Conservation (phyloP, 176 grass and related monocot species). For the Oryza meyeriana region DNA sequence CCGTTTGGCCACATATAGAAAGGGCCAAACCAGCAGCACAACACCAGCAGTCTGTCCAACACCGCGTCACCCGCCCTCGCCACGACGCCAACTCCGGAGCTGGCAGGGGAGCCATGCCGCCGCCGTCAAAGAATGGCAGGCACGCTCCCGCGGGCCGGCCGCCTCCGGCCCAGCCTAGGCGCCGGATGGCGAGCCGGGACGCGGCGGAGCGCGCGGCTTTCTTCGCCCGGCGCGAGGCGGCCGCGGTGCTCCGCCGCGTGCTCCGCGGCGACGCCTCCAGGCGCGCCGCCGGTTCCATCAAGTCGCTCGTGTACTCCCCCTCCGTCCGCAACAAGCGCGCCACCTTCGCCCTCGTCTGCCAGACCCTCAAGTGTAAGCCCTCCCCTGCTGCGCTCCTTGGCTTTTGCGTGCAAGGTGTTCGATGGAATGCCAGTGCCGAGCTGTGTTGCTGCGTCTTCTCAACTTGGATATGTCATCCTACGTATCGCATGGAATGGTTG, state of each 20-base stretch:
- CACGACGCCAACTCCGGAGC: not conserved
- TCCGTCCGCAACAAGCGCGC: slow-evolving; percentile 87
- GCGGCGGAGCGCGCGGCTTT: slow-evolving; percentile 69
- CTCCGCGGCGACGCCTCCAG: slow-evolving; percentile 66
- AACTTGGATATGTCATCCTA: not conserved
- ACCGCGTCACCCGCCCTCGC: not conserved
- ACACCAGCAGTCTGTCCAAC: too few species aligned
- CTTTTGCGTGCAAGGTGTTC: slow-evolving; percentile 25
- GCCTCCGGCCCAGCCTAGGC: slow-evolving; percentile 1
- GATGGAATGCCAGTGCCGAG: slow-evolving; percentile 28
- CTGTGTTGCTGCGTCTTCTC: not conserved
- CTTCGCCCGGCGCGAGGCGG: slow-evolving; percentile 94
- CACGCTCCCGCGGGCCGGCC: not conserved
- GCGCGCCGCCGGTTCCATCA: slow-evolving; percentile 66
- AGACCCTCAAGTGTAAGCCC: slow-evolving; percentile 84
- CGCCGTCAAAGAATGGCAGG: slow-evolving; percentile 32
- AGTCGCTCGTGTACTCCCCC: slow-evolving; percentile 80
- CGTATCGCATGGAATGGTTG: not conserved
- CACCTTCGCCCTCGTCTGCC: slow-evolving; percentile 85
- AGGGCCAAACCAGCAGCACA: too few species aligned
- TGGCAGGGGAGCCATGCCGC: slow-evolving; percentile 26
- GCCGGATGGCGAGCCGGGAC: slow-evolving; percentile 59
- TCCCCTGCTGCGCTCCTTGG: not conserved
- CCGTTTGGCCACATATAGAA: too few species aligned
- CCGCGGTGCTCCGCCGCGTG: slow-evolving; percentile 78